These are phyloP conservation scores for Pseudocercospora fuligena DNA, from an alignment of 2,329 filamentous ascomycete species.

Conservation along the genomic window DNA sequence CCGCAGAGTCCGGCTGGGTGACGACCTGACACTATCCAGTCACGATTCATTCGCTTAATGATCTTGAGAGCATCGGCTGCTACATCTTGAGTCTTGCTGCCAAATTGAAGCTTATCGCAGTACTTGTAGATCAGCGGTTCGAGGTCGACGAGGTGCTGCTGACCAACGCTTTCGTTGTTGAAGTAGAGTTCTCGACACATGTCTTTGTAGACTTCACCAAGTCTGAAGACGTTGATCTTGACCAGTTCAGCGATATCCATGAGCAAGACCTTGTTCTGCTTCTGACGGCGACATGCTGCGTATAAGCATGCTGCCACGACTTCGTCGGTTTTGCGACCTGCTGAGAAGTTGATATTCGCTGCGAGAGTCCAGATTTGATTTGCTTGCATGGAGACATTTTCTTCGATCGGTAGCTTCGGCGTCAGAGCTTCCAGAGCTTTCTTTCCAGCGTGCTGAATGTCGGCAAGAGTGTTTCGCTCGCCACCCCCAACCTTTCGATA, in stretches of 20 bases:
- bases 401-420: slow-evolving; percentile 45
- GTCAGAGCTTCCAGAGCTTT: slow-evolving; percentile 47
- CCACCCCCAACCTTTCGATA: slow-evolving; percentile 49
- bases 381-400: slow-evolving; percentile 46
- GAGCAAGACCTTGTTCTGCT: slow-evolving; percentile 83
- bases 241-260: slow-evolving; percentile 91
- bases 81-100: slow-evolving; percentile 77
- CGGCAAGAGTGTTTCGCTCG: slow-evolving; percentile 61
- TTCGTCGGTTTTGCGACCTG: slow-evolving; percentile 81
- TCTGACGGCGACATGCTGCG: slow-evolving; percentile 78
- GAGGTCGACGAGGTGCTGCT: slow-evolving; percentile 71
- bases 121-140: slow-evolving; percentile 93
- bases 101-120: slow-evolving; percentile 89
- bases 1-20: slow-evolving; percentile 93
- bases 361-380: slow-evolving; percentile 51
- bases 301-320: slow-evolving; percentile 93
- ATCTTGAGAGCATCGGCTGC: slow-evolving; percentile 87
- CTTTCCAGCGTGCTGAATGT: slow-evolving; percentile 55
- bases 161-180: slow-evolving; percentile 51
- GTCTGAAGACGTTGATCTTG: slow-evolving; percentile 86
- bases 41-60: slow-evolving; percentile 88
- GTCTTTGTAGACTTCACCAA: slow-evolving; percentile 88
- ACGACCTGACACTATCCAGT: slow-evolving; percentile 96
- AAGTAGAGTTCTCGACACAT: slow-evolving; percentile 71
- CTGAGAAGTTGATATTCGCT: slow-evolving; percentile 70